Percentiles rank a stretch among this genome's conserved stretches.
Conservation (phyloP, 306 rosid genomes). For the Quillaja saponaria region DNA sequence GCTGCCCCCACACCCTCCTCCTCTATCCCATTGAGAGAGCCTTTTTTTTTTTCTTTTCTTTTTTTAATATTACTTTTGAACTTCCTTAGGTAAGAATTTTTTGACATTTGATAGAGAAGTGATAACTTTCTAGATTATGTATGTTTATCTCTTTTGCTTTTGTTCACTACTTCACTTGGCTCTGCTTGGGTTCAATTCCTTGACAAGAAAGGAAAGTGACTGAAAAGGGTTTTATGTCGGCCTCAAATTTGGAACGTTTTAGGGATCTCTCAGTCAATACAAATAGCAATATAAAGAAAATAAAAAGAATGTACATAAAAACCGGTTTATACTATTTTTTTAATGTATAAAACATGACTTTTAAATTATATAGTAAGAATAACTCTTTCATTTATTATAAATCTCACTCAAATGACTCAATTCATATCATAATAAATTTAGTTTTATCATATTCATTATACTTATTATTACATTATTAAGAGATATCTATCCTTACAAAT, state of each 20-base stretch:
- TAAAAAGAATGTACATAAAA: not conserved
- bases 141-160: slow-evolving; percentile 27
- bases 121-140: slow-evolving; percentile 33
- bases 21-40: too few species aligned
- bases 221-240: slow-evolving; percentile 36
- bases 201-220: slow-evolving; percentile 33
- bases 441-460: too few species aligned
- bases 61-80: not conserved
- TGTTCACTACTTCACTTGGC: too few species aligned
- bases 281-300: not conserved
- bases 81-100: slow-evolving; percentile 41
- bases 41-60: not conserved
- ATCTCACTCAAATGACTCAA: too few species aligned
- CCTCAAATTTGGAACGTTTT: slow-evolving; percentile 25
- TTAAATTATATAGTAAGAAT: slow-evolving; percentile 2
- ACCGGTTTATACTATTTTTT: slow-evolving; percentile 18
- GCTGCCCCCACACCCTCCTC: too few species aligned
- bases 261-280: not conserved
- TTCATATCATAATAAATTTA: too few species aligned
- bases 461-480: too few species aligned
- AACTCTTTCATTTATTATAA: too few species aligned
- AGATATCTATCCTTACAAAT: too few species aligned
- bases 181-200: slow-evolving; percentile 44
- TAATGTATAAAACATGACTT: not conserved
- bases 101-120: slow-evolving; percentile 49